Percentiles rank a stretch among this genome's conserved stretches.
phyloP scores from a whole-genome alignment of 2,329 filamentous ascomycete genomes.

The Xylaria sp. region DNA sequence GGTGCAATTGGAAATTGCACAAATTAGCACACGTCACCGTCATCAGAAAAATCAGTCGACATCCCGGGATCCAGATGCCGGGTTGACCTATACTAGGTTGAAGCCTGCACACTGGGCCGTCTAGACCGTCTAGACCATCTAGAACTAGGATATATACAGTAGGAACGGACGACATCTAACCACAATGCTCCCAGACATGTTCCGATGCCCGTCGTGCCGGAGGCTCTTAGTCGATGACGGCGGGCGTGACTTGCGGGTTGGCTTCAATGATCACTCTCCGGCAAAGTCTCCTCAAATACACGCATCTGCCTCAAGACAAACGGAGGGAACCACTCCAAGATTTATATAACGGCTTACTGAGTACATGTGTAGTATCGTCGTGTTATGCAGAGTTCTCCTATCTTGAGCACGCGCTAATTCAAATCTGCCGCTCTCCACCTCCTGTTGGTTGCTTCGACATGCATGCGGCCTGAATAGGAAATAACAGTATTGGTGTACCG shows the following conservation, averaged over 20 bases:
- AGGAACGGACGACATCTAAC: conserved; percentile 20
- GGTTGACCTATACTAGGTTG: conserved; percentile 7
- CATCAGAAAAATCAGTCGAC: conserved; percentile 12
- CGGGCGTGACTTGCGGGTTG: not conserved
- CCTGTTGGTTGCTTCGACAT: conserved; percentile 45
- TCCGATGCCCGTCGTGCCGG: conserved; percentile 9
- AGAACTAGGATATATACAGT: not conserved
- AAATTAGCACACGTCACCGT: not conserved
- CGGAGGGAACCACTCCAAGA: not conserved
- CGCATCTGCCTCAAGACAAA: not conserved
- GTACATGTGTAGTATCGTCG: not conserved
- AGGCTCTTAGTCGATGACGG: conserved; percentile 7
- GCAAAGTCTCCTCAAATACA: not conserved
- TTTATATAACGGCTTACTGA: not conserved
- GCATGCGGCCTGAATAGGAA: conserved; percentile 47
- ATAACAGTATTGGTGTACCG: conserved; percentile 23
- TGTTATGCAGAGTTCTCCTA: conserved; percentile 10
- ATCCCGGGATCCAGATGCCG: not conserved
- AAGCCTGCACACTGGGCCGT: not conserved
- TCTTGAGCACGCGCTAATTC: conserved; percentile 6
- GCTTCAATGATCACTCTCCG: not conserved
- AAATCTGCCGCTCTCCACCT: conserved; percentile 22
- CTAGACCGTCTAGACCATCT: not conserved
- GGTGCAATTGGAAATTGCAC: not conserved
- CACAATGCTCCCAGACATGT: conserved; percentile 22